Conservation (phyloP, 2,329 filamentous ascomycete species). For the Phaeosphaeria sp. region DNA sequence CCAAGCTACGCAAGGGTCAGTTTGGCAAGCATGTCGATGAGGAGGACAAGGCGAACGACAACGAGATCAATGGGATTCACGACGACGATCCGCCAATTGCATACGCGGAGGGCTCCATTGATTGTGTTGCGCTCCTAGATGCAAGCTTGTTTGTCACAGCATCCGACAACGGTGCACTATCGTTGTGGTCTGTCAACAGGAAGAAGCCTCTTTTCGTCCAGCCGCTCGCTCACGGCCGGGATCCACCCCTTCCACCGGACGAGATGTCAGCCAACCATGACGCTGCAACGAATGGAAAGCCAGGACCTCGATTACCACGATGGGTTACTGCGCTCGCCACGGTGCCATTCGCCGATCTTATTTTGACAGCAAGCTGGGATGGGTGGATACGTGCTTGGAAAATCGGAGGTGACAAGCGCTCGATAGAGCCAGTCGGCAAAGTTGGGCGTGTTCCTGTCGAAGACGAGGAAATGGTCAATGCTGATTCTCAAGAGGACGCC, state of each 20-base stretch:
- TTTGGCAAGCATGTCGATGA: conserved; percentile 40
- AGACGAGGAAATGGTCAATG: conserved; percentile 14
- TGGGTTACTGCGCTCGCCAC: conserved; percentile 90
- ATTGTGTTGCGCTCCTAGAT: conserved; percentile 88
- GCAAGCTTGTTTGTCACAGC: conserved; percentile 91
- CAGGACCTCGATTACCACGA: conserved; percentile 68
- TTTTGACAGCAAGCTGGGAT: conserved; percentile 94
- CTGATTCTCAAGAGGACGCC: conserved; percentile 24
- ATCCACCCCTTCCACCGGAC: conserved; percentile 70
- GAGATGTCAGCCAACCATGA: conserved; percentile 71
- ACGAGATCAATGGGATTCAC: conserved; percentile 44
- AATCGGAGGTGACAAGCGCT: conserved; percentile 76
- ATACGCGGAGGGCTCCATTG: conserved; percentile 82
- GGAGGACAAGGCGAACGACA: conserved; percentile 61
- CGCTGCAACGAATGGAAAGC: conserved; percentile 59
- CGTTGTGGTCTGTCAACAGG: conserved; percentile 87
- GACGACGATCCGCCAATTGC: conserved; percentile 46
- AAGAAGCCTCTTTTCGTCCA: conserved; percentile 91
- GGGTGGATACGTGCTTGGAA: conserved; percentile 86
- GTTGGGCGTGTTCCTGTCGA: conserved; percentile 57
- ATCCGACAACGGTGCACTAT: conserved; percentile 85
- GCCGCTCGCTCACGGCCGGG: conserved; percentile 82
- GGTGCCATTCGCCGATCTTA: conserved; percentile 87
- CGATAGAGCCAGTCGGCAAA: conserved; percentile 72
- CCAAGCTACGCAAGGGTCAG: conserved; percentile 43